Base-by-base conservation (phyloP, 192 early-diverging fungal species). In the Gonapodya prolifera region DNA sequence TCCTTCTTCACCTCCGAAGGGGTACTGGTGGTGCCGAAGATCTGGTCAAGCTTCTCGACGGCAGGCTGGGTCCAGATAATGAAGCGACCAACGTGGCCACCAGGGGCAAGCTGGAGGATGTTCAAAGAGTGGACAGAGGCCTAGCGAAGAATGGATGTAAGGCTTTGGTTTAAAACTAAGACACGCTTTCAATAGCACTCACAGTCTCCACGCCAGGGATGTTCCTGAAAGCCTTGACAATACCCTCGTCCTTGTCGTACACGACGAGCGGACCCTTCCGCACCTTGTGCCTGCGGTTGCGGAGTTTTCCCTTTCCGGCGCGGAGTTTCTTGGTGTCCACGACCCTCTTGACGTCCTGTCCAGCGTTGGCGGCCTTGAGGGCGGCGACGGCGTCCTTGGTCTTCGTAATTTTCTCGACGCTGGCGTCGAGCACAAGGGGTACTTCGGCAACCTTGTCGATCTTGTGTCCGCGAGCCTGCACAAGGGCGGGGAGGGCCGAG, bases 81-180 rank as follows among this genome's bases (percentile, higher is more conserved):
- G 88, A 99, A 99, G 84, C 96, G 95, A 80, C 97, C 96, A 83
- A 99, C 87, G 89, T 99, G 95, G 83, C 95, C 95, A 86, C 97
- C 97, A 77, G 97, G 96, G 78, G 96, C 96, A 77, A 99, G 89
- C 88, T 96, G 95, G 84, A 99, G 91, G 84, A 99, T 91, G 94
- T 98, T 99, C 77, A 99, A 89, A 85, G 87, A 84, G 78, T 88
- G 87, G 75, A 99, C 94, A 83, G 91, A 90, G 81, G 79, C 77
- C 77, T 78, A 30, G n/a, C 8, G 36, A 29, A 61, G 45, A 23
- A 8, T 8, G 45, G 45, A 61, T 8, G 45, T 16, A 16, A 23
- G 45, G 8, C 45, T 8, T 8, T 61, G 45, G 23, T 8, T 61
- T 8, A 23, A 23, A 23, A 16, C 45, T 8, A 16, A 23, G 45